Evolutionary conservation across 148 eudicot species (phyloP).

Genomic region (Amaranthus palmeri): DNA sequence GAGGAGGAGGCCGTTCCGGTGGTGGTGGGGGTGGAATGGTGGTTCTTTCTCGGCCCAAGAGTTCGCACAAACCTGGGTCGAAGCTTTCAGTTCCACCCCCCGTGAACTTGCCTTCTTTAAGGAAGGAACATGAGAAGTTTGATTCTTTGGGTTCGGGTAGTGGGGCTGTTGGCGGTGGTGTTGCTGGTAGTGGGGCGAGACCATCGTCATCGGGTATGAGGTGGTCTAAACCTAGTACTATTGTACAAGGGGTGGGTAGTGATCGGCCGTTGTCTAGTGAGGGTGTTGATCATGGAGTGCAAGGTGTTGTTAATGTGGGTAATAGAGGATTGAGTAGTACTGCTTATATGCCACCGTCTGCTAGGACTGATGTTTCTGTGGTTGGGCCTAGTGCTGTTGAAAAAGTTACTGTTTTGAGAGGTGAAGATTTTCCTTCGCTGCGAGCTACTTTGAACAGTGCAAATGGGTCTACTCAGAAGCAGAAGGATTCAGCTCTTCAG

Average conservation of each 20-base stretch:
- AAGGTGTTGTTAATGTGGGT: slow-evolving; percentile 27
- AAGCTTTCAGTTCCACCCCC: slow-evolving; percentile 99
- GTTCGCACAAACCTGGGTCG: slow-evolving; percentile 58
- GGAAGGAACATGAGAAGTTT: slow-evolving; percentile 89
- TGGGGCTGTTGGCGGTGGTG: slow-evolving; percentile 44
- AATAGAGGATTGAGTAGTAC: slow-evolving; percentile 22
- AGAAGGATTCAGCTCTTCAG: slow-evolving; percentile 50
- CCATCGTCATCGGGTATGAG: slow-evolving; percentile 67
- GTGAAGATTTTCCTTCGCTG: slow-evolving; percentile 92
- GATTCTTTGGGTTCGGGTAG: slow-evolving; percentile 65
- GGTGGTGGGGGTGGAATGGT: slow-evolving; percentile 73
- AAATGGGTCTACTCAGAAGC: slow-evolving; percentile 55
- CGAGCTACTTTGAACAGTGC: slow-evolving; percentile 63
- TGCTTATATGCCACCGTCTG: slow-evolving; percentile 66
- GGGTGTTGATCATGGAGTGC: slow-evolving; percentile 23
- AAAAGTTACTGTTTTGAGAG: slow-evolving; percentile 66
- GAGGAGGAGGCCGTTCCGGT: slow-evolving; percentile 31
- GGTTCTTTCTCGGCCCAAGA: slow-evolving; percentile 66
- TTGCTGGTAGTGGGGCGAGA: slow-evolving; percentile 56
- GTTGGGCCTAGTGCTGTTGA: slow-evolving; percentile 18
- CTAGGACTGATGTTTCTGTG: slow-evolving; percentile 35
- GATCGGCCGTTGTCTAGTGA: slow-evolving; percentile 32
- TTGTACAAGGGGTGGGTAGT: slow-evolving; percentile 31
- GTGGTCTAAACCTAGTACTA: slow-evolving; percentile 70
- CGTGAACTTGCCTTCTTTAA: slow-evolving; percentile 91